These are phyloP conservation scores for Basidioascus undulatus DNA, from an alignment of 768 basidiomycete species.

Conservation along the genomic window DNA sequence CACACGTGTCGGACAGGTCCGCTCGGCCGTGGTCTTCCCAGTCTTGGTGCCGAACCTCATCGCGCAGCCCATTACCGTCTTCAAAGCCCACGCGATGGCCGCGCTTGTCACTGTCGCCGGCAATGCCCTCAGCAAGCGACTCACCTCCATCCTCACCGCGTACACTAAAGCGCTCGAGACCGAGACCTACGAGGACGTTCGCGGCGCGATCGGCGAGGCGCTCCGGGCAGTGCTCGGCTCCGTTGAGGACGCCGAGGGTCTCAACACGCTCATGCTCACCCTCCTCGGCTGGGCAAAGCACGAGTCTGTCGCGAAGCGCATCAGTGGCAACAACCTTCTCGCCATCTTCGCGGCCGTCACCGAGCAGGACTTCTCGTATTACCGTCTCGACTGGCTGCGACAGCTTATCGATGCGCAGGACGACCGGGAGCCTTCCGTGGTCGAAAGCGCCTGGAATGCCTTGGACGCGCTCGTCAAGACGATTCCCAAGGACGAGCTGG, in stretches of 20 bases:
- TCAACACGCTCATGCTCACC: conserved; percentile 70
- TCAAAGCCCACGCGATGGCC: conserved; percentile 77
- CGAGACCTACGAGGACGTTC: conserved; percentile 40
- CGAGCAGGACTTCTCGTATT: conserved; percentile 54
- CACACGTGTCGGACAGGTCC: conserved; percentile 32
- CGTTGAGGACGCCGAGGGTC: conserved; percentile 59
- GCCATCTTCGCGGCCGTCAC: conserved; percentile 60
- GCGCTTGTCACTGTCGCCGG: conserved; percentile 88
- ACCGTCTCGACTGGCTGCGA: conserved; percentile 83
- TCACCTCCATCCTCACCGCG: conserved; percentile 52
- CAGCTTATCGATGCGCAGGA: conserved; percentile 64
- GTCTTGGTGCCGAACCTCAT: conserved; percentile 84
- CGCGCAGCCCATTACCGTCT: conserved; percentile 68
- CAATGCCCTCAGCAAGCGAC: conserved; percentile 55
- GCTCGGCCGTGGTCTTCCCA: conserved; percentile 86
- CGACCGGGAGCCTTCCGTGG: conserved; percentile 32
- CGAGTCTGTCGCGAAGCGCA: conserved; percentile 41
- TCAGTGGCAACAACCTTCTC: conserved; percentile 57
- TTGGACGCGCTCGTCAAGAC: conserved; percentile 74
- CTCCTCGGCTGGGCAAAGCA: conserved; percentile 76
- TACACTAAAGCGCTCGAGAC: conserved; percentile 51
- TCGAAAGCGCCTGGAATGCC: conserved; percentile 52
- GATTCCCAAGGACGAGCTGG: conserved; percentile 74
- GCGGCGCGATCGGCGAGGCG: conserved; percentile 46
- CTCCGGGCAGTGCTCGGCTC: conserved; percentile 49